Evolutionary conservation across 1,284 basidiomycete genomes (phyloP), one percentile per base, ranked within the genome.

Genomic region (Coniophora puteana): DNA sequence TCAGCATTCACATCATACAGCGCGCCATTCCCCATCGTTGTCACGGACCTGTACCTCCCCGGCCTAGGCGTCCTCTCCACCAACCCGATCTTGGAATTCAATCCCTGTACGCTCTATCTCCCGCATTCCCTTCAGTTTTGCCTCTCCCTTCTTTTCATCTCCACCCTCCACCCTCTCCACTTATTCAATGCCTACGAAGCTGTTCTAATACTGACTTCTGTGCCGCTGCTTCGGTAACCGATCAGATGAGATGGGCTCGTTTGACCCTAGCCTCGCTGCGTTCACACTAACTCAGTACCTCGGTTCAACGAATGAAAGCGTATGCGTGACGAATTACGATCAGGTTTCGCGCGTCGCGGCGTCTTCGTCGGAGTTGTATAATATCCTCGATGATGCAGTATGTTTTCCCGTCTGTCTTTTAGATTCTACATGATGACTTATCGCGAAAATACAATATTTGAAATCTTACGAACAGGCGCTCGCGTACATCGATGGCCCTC

Each of bases 271-370:
- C 35, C 53, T 76, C 3, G 63, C 64, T 13, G 68, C 72, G 0
- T 73, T 71, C 45, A 61, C 60, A 6, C 69, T 68, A 0, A 69
- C 64, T 25, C 54, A 62, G 41, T 62, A 66, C 42, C 47, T 75
- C 13, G 72, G 71, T n/a, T 69, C 70, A 13, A 61, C 57, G 5
- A 72, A 72, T 41, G 50, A 53, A 8, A 65, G 60, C 18, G 24
- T 63, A 3, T 80, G 77, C 41, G 59, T 68, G 2, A 67, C 66
- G 1, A 66, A 65, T n/a, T 78, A 71, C 50, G 75, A 78, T 39
- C 71, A 75, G 45, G 56, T 66, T 0, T 53, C 63, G 14, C 60
- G 67, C 33, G 51, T 76, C 8, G 49, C 60, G 12, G 72, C 61
- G 10, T 47, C 63, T 1, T 73, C 71, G 4, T 73, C 73, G 3